These are phyloP conservation scores for Flaveria ramosissima DNA, from an alignment of 129 eudicot species.

Conservation along the genomic window DNA sequence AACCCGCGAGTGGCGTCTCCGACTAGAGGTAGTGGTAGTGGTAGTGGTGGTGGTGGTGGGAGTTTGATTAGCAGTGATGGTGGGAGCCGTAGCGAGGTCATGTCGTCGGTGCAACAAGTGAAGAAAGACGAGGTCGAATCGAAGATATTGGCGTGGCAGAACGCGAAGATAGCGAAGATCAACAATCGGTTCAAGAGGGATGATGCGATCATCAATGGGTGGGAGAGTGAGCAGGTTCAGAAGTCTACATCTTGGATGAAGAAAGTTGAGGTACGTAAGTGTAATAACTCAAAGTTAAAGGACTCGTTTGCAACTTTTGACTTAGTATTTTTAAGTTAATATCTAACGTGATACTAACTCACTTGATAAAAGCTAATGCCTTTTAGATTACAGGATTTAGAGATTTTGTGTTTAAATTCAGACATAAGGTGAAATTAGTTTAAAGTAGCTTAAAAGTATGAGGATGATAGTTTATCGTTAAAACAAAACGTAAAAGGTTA, in stretches of 20 bases:
- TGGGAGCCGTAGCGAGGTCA: conserved; percentile 29
- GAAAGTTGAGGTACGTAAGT: conserved; percentile 75
- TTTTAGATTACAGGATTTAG: too few species aligned
- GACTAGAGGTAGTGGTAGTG: conserved; percentile 22
- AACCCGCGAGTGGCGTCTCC: conserved; percentile 50
- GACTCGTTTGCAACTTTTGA: conserved; percentile 15
- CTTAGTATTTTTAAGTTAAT: not conserved
- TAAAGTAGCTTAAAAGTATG: too few species aligned
- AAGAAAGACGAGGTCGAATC: conserved; percentile 94
- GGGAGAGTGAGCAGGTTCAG: conserved; percentile 84
- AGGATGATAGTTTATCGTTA: too few species aligned
- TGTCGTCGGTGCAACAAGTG: conserved; percentile 57
- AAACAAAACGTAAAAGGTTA: too few species aligned
- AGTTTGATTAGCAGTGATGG: conserved; percentile 27
- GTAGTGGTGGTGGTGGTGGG: conserved; percentile 19
- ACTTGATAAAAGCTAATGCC: too few species aligned
- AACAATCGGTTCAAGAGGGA: conserved; percentile 87
- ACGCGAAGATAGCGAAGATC: conserved; percentile 79
- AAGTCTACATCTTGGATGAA: conserved; percentile 87
- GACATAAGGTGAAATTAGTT: too few species aligned
- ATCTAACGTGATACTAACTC: too few species aligned
- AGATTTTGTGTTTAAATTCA: too few species aligned
- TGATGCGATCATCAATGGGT: conserved; percentile 74
- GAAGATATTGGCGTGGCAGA: conserved; percentile 90
- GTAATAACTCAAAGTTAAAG: conserved; percentile 5